phyloP scores from a whole-genome alignment of 2,329 filamentous ascomycete genomes.

The Fusarium oxysporum region DNA sequence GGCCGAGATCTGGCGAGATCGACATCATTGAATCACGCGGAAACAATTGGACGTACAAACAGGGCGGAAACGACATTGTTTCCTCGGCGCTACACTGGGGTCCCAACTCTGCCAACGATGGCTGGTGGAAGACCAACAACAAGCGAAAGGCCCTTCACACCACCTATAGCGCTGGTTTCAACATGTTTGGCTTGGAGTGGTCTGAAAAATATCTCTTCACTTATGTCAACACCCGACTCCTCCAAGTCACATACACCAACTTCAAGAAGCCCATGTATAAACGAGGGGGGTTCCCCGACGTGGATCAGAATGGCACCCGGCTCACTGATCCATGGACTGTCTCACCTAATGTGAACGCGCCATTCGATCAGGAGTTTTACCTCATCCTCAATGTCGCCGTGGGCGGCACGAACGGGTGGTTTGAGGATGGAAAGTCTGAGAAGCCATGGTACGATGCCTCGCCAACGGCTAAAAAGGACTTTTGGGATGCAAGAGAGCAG shows the following conservation, averaged over 20 bases:
- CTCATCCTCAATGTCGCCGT: constrained; percentile 82
- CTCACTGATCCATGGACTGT: constrained; percentile 72
- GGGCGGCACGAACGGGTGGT: constrained; percentile 86
- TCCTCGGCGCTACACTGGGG: constrained; percentile 87
- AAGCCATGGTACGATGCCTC: constrained; percentile 85
- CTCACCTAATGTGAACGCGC: constrained; percentile 71
- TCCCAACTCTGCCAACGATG: constrained; percentile 77
- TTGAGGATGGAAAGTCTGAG: constrained; percentile 74
- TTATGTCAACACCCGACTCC: constrained; percentile 82
- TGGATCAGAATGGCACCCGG: constrained; percentile 73
- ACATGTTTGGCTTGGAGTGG: constrained; percentile 88
- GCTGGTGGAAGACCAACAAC: constrained; percentile 85
- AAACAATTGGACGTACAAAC: constrained; percentile 80
- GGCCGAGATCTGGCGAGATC: constrained; percentile 86
- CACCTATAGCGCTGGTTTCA: constrained; percentile 75
- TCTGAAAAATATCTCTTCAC: constrained; percentile 89
- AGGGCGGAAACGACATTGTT: constrained; percentile 84
- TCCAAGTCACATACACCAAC: constrained; percentile 84
- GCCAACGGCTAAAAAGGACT: constrained; percentile 76
- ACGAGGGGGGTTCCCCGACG: constrained; percentile 74
- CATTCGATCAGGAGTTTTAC: constrained; percentile 82
- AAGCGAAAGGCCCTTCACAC: constrained; percentile 81
- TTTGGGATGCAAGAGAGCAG: constrained; percentile 74
- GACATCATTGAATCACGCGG: constrained; percentile 85
- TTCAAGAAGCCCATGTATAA: constrained; percentile 76